Percentiles rank a stretch among this genome's conserved stretches.
phyloP scores from a whole-genome alignment of 2,329 filamentous ascomycete species.

The Hypoxylon sp. region DNA sequence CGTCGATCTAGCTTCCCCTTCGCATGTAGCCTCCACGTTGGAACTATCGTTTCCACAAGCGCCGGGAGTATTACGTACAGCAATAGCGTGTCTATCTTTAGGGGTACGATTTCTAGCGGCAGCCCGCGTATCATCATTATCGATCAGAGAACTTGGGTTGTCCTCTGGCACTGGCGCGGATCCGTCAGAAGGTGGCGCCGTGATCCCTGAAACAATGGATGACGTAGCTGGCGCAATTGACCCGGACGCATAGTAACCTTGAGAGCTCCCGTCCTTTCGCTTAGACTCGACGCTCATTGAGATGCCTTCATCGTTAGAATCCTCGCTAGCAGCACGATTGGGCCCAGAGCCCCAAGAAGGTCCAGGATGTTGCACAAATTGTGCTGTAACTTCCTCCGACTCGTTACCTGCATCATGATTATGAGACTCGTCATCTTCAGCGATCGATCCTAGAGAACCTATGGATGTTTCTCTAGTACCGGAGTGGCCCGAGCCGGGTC shows the following conservation, averaged over 20 bases:
- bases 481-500: conserved; percentile 1
- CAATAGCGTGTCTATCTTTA: conserved; percentile 14
- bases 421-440: conserved; percentile 46
- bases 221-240: conserved; percentile 8
- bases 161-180: conserved; percentile 2
- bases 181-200: conserved; percentile 13
- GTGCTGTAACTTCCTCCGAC: conserved; percentile 5
- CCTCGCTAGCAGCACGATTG: conserved; percentile 32
- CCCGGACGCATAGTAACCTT: background rate
- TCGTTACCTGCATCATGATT: conserved; percentile 10
- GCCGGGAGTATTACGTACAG: conserved; percentile 8
- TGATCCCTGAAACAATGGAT: background rate
- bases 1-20: conserved; percentile 27
- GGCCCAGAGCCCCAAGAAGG: conserved; percentile 32
- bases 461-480: conserved; percentile 25
- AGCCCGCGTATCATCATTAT: conserved; percentile 3
- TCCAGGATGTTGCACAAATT: conserved; percentile 39
- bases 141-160: background rate
- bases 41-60: conserved; percentile 21
- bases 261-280: background rate
- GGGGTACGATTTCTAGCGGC: conserved; percentile 12
- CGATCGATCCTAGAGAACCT: conserved; percentile 47
- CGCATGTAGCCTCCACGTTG: conserved; percentile 13
- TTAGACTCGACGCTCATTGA: conserved; percentile 45
- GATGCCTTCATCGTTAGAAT: conserved; percentile 52